Base-by-base conservation (phyloP, 2,329 filamentous ascomycete species). In the Ceratocystis eucalypticola region DNA sequence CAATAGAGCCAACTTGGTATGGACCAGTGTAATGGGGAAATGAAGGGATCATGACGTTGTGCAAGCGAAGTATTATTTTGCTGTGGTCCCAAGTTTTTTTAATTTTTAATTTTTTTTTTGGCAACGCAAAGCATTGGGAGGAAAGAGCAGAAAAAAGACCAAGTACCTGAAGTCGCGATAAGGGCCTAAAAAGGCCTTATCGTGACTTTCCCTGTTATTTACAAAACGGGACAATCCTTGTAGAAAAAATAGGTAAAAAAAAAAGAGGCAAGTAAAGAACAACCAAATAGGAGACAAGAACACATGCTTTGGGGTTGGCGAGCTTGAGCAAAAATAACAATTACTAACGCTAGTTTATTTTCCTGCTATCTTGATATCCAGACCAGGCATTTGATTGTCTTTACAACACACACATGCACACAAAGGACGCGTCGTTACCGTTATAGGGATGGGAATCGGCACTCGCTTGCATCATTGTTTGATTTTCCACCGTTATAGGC, bases 1-100 rank as follows among this genome's bases (percentile, higher is more conserved):
- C 90, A 70, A 90, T 79, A 1, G 87, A 89, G 69, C 89, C 90
- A 67, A 94, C 89, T 71, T 85, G 84, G 78, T 90, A 86, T 0
- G 88, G 87, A 0, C 89, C 91, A 0, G 86, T 86, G 73, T 91
- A 93, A 3, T 84, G 78, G 3, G 89, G 87, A 67, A 95, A 91
- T 1, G 80, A 75, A 0, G 89, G 89, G 3, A 91, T 78, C 0
- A 68, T 68, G 59, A 57, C 22, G 12, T 37, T 6, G 53, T 48
- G 22, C 28, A 63, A 20, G 63, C 53, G 44, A 41, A 63, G 37
- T 22, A 15, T 65, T 30, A 4, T 25, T 53, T 55, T 65, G 25
- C 12, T 62, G 33, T 45, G 30, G 8, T 30, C 46, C 37, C 37
- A 48, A 63, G 37, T 4, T n/a, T 63, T 64, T 64, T 17, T 33